These are phyloP conservation scores for Fusarium sp. DNA, from an alignment of 2,329 filamentous ascomycete genomes.

Conservation along the genomic window DNA sequence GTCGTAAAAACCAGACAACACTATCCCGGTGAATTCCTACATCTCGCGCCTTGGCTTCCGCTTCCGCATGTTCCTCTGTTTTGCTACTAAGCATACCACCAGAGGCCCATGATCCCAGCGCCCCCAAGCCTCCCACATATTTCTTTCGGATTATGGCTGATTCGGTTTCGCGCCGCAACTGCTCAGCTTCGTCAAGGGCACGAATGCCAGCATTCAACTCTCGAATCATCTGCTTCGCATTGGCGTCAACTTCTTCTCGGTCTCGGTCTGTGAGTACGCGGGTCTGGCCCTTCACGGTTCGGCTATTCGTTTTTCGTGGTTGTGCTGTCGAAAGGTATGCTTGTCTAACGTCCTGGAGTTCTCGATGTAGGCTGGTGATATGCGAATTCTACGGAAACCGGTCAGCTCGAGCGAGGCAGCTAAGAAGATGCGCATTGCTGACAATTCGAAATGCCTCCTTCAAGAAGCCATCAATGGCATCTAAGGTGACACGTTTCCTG, in stretches of 20 bases:
- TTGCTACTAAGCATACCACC: constrained; percentile 62
- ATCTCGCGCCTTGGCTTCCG: constrained; percentile 77
- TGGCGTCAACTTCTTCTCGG: constrained; percentile 87
- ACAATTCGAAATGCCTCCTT: constrained; percentile 96
- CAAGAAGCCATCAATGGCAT: constrained; percentile 84
- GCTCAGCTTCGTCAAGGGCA: constrained; percentile 83
- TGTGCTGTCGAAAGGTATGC: constrained; percentile 89
- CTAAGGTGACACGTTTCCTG: constrained; percentile 57
- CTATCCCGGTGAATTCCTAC: constrained; percentile 81
- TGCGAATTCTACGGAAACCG: constrained; percentile 76
- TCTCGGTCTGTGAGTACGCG: constrained; percentile 81
- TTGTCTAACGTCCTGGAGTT: constrained; percentile 86
- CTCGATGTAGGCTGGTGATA: constrained; percentile 81
- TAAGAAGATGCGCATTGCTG: constrained; percentile 52
- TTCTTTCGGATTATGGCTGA: constrained; percentile 78
- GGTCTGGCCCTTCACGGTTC: constrained; percentile 60
- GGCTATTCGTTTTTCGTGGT: constrained; percentile 68
- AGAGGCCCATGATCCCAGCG: constrained; percentile 76
- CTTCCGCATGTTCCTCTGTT: constrained; percentile 75
- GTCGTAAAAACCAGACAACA: constrained; percentile 84
- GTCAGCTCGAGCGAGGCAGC: constrained; percentile 31
- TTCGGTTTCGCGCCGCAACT: constrained; percentile 82
- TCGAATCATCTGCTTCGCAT: constrained; percentile 86
- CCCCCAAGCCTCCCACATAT: constrained; percentile 73
- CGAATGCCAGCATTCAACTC: constrained; percentile 87